Percentiles rank a stretch among this genome's conserved stretches.
phyloP scores from a whole-genome alignment of 129 eudicot species.

The Pittosporum tobira region DNA sequence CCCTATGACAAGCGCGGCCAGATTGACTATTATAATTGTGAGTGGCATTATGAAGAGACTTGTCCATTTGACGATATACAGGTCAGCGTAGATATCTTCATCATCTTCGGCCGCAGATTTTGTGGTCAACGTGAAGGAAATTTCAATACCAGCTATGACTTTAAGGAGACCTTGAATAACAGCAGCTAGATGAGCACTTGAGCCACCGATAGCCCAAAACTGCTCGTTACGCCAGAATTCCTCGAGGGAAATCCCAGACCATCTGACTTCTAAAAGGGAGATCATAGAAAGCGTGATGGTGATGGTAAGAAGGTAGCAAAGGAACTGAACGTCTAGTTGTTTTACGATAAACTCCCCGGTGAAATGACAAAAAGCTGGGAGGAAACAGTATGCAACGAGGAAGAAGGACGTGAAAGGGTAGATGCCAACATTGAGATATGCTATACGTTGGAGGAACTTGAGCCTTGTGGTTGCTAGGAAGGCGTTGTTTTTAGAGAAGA shows the following conservation, averaged over 20 bases:
- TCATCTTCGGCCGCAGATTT: constrained; percentile 67
- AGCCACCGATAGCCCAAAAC: constrained; percentile 86
- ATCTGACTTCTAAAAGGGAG: constrained; percentile 74
- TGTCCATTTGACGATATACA: constrained; percentile 65
- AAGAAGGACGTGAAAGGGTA: constrained; percentile 85
- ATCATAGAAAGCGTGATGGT: constrained; percentile 44
- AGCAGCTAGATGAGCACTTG: constrained; percentile 85
- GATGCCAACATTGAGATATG: constrained; percentile 69
- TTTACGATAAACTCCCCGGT: constrained; percentile 67
- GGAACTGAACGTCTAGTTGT: constrained; percentile 36
- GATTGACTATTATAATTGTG: constrained; percentile 51
- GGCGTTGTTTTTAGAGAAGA: constrained; percentile 70
- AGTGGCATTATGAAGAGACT: constrained; percentile 65
- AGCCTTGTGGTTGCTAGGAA: constrained; percentile 54
- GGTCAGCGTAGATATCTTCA: constrained; percentile 60
- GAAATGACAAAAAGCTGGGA: constrained; percentile 75
- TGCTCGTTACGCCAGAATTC: constrained; percentile 89
- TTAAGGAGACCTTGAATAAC: constrained; percentile 83
- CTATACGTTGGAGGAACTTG: constrained; percentile 65
- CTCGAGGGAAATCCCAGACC: constrained; percentile 84
- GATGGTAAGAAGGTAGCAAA: constrained; percentile 49
- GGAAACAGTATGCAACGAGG: constrained; percentile 66
- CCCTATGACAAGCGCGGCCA: constrained; percentile 55
- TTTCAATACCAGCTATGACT: constrained; percentile 73
- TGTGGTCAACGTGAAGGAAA: constrained; percentile 66